Conservation (phyloP, 2,329 filamentous ascomycete species). For the Rachicladosporium sp. region DNA sequence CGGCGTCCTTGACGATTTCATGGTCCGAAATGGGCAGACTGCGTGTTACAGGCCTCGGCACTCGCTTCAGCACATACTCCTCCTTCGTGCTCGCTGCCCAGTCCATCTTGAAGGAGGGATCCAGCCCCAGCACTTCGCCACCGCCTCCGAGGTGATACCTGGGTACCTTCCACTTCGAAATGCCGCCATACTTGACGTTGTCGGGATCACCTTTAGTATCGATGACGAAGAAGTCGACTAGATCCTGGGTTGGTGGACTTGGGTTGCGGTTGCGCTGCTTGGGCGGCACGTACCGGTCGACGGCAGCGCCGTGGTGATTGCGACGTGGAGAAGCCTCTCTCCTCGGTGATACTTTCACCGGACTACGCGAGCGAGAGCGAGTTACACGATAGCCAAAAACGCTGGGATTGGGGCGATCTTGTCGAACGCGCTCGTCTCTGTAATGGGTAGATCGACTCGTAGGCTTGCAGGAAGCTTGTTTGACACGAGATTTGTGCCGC, state of each 20-base stretch:
- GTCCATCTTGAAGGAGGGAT: conserved; percentile 51
- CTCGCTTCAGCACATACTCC: conserved; percentile 1
- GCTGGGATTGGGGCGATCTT: neutral
- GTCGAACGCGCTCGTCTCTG: too few relatives aligned
- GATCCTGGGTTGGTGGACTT: conserved; percentile 5
- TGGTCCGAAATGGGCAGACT: neutral
- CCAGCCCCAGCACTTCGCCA: conserved; percentile 59
- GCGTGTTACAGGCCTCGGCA: neutral
- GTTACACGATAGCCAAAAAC: neutral
- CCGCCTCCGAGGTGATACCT: conserved; percentile 55
- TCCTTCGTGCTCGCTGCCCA: conserved; percentile 45
- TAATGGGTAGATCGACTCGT: too few relatives aligned
- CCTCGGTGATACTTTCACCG: conserved; percentile 3
- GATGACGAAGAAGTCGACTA: conserved; percentile 40
- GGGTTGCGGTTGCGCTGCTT: neutral
- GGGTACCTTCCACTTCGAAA: conserved; percentile 61
- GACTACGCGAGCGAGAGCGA: conserved; percentile 1
- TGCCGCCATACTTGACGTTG: conserved; percentile 60
- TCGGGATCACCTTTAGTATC: conserved; percentile 68
- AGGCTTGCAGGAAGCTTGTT: too few relatives aligned
- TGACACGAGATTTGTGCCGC: too few relatives aligned
- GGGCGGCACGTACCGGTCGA: neutral
- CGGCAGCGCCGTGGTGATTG: neutral
- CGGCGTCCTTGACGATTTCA: neutral
- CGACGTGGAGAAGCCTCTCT: conserved; percentile 1